Evolutionary conservation across 2,329 filamentous ascomycete species (phyloP).

Genomic region (Xylariaceae sp.): DNA sequence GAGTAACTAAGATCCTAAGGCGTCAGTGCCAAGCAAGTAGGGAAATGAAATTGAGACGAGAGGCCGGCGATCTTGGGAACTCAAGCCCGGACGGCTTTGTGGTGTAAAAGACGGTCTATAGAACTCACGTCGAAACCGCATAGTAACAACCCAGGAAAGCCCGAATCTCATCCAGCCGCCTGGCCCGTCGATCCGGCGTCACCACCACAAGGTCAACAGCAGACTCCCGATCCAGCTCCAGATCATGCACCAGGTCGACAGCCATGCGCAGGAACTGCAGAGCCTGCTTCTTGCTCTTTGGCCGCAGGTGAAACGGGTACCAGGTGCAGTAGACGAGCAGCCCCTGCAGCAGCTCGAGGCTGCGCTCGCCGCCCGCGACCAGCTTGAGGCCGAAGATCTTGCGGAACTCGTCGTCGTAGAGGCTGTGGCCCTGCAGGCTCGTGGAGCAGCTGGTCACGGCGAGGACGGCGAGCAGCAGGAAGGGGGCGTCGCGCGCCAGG

Average conservation of each 20-base stretch:
- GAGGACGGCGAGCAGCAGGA: constrained; percentile 51
- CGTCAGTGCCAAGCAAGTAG: no score
- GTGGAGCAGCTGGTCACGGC: constrained; percentile 44
- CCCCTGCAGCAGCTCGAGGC: constrained; percentile 52
- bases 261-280: constrained; percentile 50
- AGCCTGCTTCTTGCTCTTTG: constrained; percentile 41
- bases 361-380: constrained; percentile 53
- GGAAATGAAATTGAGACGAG: not conserved
- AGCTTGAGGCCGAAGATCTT: constrained; percentile 54
- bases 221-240: constrained; percentile 42
- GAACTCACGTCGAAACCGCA: constrained; percentile 36
- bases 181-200: constrained; percentile 13
- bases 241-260: constrained; percentile 44
- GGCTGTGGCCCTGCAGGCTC: constrained; percentile 46
- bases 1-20: constrained; percentile 12
- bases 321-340: constrained; percentile 54
- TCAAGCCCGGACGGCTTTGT: no score
- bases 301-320: constrained; percentile 53
- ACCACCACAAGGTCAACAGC: constrained; percentile 15
- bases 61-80: not conserved
- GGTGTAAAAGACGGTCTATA: not conserved
- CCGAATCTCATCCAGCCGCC: constrained; percentile 39
- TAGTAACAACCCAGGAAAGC: constrained; percentile 44
- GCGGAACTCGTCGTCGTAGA: constrained; percentile 55
- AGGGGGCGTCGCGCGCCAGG: constrained; percentile 44